phyloP scores from a whole-genome alignment of 108 stramenopile genomes.

The Conticribra guillardii region DNA sequence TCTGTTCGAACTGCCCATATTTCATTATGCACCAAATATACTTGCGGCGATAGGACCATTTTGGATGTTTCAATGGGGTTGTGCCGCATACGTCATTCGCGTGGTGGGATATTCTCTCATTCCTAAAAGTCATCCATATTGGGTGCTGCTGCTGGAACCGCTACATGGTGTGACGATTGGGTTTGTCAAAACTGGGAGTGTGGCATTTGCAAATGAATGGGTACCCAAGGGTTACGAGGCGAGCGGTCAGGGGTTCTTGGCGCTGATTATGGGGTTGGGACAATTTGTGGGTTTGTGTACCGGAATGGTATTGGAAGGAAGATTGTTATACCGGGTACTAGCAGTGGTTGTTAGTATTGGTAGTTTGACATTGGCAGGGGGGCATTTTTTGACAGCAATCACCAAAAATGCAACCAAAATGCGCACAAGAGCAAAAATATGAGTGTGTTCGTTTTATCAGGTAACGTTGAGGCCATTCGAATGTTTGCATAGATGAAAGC shows the following conservation, averaged over 20 bases:
- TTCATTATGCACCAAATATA: conserved; percentile 59
- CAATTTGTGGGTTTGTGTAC: conserved; percentile 54
- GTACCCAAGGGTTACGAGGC: conserved; percentile 53
- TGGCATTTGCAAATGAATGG: conserved; percentile 55
- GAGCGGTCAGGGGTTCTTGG: conserved; percentile 52
- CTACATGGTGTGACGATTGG: conserved; percentile 74
- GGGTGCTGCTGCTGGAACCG: conserved; percentile 61
- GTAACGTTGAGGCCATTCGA: no score
- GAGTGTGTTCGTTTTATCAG: no score
- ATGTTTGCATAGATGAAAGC: no score
- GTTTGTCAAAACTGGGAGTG: conserved; percentile 44
- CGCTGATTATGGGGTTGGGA: conserved; percentile 34
- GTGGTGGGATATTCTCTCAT: conserved; percentile 67
- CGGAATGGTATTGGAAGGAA: conserved; percentile 43
- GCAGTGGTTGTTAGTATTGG: conserved; percentile 44
- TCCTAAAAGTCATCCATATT: conserved; percentile 44
- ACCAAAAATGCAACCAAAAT: no score
- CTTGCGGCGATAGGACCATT: conserved; percentile 42
- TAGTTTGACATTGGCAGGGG: conserved; percentile 22
- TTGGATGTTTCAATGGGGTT: conserved; percentile 45
- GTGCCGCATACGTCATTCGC: conserved; percentile 56
- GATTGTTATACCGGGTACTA: conserved; percentile 43
- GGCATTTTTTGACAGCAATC: neutral
- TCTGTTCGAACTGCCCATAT: conserved; percentile 72
- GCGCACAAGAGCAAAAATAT: no score